Conservation (phyloP, 345 rosid species). For the Adansonia digitata region DNA sequence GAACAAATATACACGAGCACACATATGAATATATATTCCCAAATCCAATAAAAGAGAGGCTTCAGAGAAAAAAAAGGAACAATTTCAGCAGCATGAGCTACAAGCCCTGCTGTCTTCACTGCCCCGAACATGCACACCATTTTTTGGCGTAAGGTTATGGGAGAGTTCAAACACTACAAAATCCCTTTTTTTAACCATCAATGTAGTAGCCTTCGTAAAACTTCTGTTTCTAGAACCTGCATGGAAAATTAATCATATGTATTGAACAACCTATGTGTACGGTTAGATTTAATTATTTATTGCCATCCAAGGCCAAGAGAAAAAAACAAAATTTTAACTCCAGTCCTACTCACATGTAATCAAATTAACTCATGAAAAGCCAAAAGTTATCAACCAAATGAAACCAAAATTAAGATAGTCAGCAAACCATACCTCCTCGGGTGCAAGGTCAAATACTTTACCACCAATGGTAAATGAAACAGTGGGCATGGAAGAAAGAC, state of each 20-base stretch:
- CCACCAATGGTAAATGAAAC: conserved; percentile 78
- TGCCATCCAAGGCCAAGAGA: neutral
- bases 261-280: neutral
- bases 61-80: no score
- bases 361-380: neutral
- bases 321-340: neutral
- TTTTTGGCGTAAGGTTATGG: neutral
- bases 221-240: neutral
- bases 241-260: no score
- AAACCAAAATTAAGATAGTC: neutral
- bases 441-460: conserved; percentile 64
- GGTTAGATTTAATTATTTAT: neutral
- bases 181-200: neutral
- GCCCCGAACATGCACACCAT: no score
- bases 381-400: neutral
- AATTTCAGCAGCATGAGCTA: no score
- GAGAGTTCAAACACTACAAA: neutral
- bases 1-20: no score
- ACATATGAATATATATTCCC: no score
- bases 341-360: neutral
- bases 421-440: conserved; percentile 54
- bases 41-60: no score
- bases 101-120: no score
- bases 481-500: conserved; percentile 61
- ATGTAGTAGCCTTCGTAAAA: neutral